A percentile compares a stretch with the other conserved stretches of the same genome.
These are phyloP conservation scores for Fusarium palustre DNA, from an alignment of 2,329 filamentous ascomycete species.

Conservation along the genomic window DNA sequence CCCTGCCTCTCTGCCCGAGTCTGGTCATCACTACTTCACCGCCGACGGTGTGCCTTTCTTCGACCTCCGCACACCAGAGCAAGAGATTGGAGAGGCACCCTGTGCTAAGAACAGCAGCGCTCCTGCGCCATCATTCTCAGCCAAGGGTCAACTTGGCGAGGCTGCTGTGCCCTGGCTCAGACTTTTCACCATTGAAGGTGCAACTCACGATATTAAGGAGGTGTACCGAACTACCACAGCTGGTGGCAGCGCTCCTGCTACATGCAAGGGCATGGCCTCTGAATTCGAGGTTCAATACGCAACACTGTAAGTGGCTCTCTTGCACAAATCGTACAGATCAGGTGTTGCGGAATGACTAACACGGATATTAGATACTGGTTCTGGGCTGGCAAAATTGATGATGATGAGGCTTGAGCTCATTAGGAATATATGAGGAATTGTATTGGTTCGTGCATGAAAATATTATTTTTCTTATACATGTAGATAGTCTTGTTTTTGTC, in stretches of 20 bases:
- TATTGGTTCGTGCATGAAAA: slow-evolving; percentile 4
- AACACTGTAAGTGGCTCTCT: slow-evolving; percentile 75
- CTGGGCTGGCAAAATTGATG: slow-evolving; percentile 40
- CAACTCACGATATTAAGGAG: slow-evolving; percentile 74
- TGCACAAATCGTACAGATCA: not conserved
- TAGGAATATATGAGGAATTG: not conserved
- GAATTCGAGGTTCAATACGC: slow-evolving; percentile 82
- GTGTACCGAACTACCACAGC: slow-evolving; percentile 89
- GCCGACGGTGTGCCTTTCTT: slow-evolving; percentile 80
- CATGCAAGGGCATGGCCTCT: slow-evolving; percentile 73
- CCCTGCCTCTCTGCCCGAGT: slow-evolving; percentile 71
- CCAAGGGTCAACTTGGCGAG: slow-evolving; percentile 70
- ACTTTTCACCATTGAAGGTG: slow-evolving; percentile 65
- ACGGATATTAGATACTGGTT: slow-evolving; percentile 45
- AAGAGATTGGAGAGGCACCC: slow-evolving; percentile 68
- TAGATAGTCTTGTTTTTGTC: slow-evolving; percentile 33
- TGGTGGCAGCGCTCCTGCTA: slow-evolving; percentile 79
- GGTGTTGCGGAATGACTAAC: slow-evolving; percentile 24
- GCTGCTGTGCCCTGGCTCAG: slow-evolving; percentile 85
- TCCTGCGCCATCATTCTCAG: slow-evolving; percentile 71
- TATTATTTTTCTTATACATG: slow-evolving; percentile 20
- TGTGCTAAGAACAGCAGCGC: slow-evolving; percentile 72
- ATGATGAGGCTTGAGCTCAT: slow-evolving; percentile 18
- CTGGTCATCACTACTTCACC: slow-evolving; percentile 86
- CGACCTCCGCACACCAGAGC: slow-evolving; percentile 71